These are phyloP conservation scores for Hymenoscyphus repandus DNA, from an alignment of 2,329 filamentous ascomycete genomes.

Conservation along the genomic window DNA sequence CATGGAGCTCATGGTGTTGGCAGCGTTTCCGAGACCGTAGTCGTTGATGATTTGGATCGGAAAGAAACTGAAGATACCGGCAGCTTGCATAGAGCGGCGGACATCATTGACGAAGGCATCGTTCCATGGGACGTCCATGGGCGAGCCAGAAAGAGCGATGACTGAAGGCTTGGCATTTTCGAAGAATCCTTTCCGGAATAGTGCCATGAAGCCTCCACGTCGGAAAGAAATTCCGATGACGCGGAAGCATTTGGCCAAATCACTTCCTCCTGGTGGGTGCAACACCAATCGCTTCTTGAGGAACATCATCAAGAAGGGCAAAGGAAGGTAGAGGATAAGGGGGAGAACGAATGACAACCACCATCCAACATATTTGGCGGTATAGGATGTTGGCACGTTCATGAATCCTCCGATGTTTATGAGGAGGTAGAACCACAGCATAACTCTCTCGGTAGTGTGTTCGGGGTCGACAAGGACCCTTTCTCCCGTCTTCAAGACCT, in stretches of 20 bases:
- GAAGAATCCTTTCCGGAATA: conserved; percentile 47
- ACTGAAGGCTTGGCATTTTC: conserved; percentile 62
- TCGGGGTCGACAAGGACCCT: conserved; percentile 56
- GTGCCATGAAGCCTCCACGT: conserved; percentile 52
- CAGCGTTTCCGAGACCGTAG: conserved; percentile 43
- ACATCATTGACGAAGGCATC: conserved; percentile 79
- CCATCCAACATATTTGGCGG: conserved; percentile 44
- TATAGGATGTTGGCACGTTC: conserved; percentile 39
- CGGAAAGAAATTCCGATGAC: conserved; percentile 38
- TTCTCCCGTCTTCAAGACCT: conserved; percentile 48
- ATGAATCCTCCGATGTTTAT: conserved; percentile 60
- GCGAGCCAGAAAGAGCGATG: conserved; percentile 48
- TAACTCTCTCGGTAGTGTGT: conserved; percentile 45
- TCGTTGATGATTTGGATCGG: conserved; percentile 37
- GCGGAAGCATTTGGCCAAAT: conserved; percentile 40
- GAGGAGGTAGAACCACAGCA: conserved; percentile 56
- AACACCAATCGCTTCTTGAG: conserved; percentile 39
- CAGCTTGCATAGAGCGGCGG: conserved; percentile 61
- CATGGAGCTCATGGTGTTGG: conserved; percentile 49
- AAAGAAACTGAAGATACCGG: conserved; percentile 58
- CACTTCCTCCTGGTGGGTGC: conserved; percentile 41
- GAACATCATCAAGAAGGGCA: conserved; percentile 44
- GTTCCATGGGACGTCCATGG: conserved; percentile 71
- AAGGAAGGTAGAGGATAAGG: conserved; percentile 57
- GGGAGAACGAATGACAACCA: conserved; percentile 41